A percentile compares a stretch with the other conserved stretches of the same genome.
Evolutionary conservation across 345 rosid species (phyloP).

Genomic region (Hibiscus mutabilis): DNA sequence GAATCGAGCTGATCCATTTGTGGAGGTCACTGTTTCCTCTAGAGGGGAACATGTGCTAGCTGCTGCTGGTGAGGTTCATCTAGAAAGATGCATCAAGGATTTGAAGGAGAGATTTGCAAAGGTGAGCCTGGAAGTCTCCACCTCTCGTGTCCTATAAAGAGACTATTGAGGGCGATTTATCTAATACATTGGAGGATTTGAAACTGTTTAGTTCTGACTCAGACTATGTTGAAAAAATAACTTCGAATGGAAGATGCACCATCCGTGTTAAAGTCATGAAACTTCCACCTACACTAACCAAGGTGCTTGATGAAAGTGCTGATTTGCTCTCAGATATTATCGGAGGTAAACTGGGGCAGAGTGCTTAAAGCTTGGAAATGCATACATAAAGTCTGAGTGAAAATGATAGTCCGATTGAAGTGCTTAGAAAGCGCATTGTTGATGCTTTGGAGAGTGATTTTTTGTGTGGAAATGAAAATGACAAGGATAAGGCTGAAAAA

Average conservation of each 20-base stretch:
- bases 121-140: constrained; percentile 67
- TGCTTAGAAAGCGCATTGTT: constrained; percentile 37
- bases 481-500: constrained; percentile 53
- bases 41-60: constrained; percentile 92
- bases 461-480: constrained; percentile 33
- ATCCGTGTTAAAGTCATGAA: constrained; percentile 74
- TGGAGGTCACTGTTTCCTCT: constrained; percentile 80
- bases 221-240: constrained; percentile 64
- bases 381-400: constrained; percentile 27
- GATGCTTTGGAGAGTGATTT: constrained; percentile 41
- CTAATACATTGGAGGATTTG: constrained; percentile 56
- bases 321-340: constrained; percentile 64
- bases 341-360: constrained; percentile 51
- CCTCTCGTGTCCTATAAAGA: constrained; percentile 91
- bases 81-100: constrained; percentile 88
- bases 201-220: constrained; percentile 41
- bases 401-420: constrained; percentile 50
- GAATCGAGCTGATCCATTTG: constrained; percentile 90
- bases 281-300: constrained; percentile 66
- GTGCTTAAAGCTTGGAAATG: constrained; percentile 38
- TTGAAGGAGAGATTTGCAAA: constrained; percentile 87
- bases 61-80: constrained; percentile 96
- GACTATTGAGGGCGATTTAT: constrained; percentile 69
- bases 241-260: constrained; percentile 68
- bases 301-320: constrained; percentile 73